Evolutionary conservation across 768 basidiomycete genomes (phyloP).

Genomic region (Tricholoma saponaceum): DNA sequence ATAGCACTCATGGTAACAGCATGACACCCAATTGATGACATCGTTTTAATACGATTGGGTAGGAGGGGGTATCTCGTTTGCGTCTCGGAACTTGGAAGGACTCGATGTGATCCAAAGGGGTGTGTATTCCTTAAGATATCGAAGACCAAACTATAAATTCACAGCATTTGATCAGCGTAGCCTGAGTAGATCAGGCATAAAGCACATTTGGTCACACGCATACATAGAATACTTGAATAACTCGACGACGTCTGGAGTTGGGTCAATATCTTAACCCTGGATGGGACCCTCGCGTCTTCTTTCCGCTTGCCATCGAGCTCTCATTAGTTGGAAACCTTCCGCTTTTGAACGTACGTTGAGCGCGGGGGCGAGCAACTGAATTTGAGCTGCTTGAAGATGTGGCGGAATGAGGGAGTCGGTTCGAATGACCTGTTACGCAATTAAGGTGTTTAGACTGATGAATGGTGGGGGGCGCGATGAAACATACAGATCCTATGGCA

Average conservation of each 20-base stretch:
- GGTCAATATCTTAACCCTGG: conserved; percentile 4
- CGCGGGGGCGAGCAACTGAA: conserved; percentile 52
- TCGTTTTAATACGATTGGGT: background rate
- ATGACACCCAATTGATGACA: no score
- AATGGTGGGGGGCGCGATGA: background rate
- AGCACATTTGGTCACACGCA: background rate
- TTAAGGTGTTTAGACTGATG: conserved; percentile 4
- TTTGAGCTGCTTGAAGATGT: conserved; percentile 59
- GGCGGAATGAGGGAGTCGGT: conserved; percentile 64
- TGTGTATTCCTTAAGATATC: background rate
- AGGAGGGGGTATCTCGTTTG: background rate
- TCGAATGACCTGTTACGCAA: conserved; percentile 71
- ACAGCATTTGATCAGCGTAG: background rate
- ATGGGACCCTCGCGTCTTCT: conserved; percentile 28
- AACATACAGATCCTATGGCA: conserved; percentile 81
- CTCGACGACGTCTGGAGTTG: no score
- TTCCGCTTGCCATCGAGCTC: conserved; percentile 73
- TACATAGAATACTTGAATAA: background rate
- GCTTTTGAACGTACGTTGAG: conserved; percentile 52
- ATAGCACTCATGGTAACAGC: no score
- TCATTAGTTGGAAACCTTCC: conserved; percentile 68
- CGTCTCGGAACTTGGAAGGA: background rate
- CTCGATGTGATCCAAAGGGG: background rate
- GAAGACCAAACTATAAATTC: background rate
- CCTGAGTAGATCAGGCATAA: background rate